These are phyloP conservation scores for Kwoniella botswanensis DNA, from an alignment of 768 basidiomycete genomes.

Conservation along the genomic window DNA sequence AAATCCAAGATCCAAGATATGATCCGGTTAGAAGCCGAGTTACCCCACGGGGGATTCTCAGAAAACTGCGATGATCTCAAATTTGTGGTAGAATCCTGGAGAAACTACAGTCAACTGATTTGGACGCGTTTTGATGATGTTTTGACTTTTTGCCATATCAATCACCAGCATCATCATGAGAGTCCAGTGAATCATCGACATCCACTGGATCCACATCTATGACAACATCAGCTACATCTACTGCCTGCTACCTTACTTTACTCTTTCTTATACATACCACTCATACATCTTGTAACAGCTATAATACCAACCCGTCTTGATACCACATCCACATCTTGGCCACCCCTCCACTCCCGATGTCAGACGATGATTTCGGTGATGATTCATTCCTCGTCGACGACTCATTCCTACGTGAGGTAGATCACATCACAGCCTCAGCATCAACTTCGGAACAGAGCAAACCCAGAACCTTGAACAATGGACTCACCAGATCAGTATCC, in stretches of 20 bases:
- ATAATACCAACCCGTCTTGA: background rate
- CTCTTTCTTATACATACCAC: background rate
- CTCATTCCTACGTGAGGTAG: conserved; percentile 48
- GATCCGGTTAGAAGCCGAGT: too few relatives aligned
- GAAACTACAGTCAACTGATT: conserved; percentile 7
- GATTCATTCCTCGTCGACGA: conserved; percentile 49
- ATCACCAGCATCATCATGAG: background rate
- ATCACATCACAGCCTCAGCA: conserved; percentile 40
- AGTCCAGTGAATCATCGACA: background rate
- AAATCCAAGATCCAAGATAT: too few relatives aligned
- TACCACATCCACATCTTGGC: conserved; percentile 10
- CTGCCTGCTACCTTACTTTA: background rate
- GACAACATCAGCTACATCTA: background rate
- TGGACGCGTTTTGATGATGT: conserved; percentile 1
- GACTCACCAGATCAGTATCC: conserved; percentile 16
- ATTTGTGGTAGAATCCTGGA: background rate
- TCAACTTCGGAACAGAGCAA: background rate
- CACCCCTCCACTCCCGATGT: conserved; percentile 40
- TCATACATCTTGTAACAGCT: background rate
- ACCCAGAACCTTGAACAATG: background rate
- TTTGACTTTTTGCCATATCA: background rate
- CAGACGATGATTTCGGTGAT: conserved; percentile 53
- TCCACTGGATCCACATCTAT: background rate
- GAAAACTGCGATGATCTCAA: background rate
- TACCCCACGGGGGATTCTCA: background rate